Conservation (phyloP, 306 rosid species). For the Casuarina equisetifolia region DNA sequence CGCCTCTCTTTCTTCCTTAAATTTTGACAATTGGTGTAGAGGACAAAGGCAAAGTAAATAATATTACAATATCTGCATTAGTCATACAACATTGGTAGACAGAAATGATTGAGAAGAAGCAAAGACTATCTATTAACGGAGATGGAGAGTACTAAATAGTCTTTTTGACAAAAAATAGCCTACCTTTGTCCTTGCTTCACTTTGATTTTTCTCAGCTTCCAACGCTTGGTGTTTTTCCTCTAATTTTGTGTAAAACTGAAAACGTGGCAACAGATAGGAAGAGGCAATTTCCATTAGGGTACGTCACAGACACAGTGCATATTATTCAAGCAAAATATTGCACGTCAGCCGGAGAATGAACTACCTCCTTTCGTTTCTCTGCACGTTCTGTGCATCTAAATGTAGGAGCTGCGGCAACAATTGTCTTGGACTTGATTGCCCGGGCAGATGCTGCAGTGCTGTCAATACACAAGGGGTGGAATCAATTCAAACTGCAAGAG, state of each 20-base stretch:
- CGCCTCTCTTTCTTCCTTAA: slow-evolving; percentile 82
- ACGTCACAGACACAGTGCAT: slow-evolving; percentile 19
- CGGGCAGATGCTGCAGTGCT: slow-evolving; percentile 53
- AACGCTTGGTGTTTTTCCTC: slow-evolving; percentile 89
- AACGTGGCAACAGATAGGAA: slow-evolving; percentile 19
- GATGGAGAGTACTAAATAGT: background rate
- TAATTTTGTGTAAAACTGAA: slow-evolving; percentile 75
- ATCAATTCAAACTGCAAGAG: slow-evolving; percentile 25
- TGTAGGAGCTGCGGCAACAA: slow-evolving; percentile 73
- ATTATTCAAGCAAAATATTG: slow-evolving; percentile 17
- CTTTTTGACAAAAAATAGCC: slow-evolving; percentile 25
- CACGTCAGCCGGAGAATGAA: slow-evolving; percentile 17
- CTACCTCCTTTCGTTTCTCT: slow-evolving; percentile 91
- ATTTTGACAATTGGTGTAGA: slow-evolving; percentile 35
- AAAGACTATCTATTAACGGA: slow-evolving; percentile 18
- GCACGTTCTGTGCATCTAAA: slow-evolving; percentile 83
- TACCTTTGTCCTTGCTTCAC: slow-evolving; percentile 93
- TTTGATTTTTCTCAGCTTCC: slow-evolving; percentile 86
- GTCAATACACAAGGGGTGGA: slow-evolving; percentile 46
- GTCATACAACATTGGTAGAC: slow-evolving; percentile 11
- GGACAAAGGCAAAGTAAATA: slow-evolving; percentile 20
- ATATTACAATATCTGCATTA: slow-evolving; percentile 7
- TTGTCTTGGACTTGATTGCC: slow-evolving; percentile 50
- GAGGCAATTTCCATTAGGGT: background rate
- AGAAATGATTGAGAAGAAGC: slow-evolving; percentile 15